These are phyloP conservation scores for Dioscorea zingiberensis DNA, from an alignment of 106 monocot species.

Conservation along the genomic window DNA sequence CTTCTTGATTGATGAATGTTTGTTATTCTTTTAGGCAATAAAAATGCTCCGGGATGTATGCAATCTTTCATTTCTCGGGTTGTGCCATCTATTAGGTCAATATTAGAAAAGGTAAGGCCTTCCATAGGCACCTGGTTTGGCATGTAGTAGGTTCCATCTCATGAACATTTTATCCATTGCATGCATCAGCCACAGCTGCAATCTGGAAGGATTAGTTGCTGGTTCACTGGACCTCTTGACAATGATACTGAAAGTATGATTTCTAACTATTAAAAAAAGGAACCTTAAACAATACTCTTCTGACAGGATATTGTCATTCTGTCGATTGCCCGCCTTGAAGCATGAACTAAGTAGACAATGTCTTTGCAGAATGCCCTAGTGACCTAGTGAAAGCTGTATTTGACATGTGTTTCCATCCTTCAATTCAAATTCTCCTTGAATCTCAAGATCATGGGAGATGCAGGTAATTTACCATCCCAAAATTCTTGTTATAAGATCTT, in stretches of 20 bases:
- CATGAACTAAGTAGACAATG: no score
- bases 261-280: slow-evolving; percentile 3
- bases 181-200: slow-evolving; percentile 63
- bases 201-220: slow-evolving; percentile 62
- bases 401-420: slow-evolving; percentile 68
- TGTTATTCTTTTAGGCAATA: slow-evolving; percentile 59
- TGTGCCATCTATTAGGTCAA: slow-evolving; percentile 61
- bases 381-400: slow-evolving; percentile 67
- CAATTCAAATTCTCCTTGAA: slow-evolving; percentile 56
- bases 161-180: background rate
- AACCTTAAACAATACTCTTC: background rate
- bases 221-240: slow-evolving; percentile 91
- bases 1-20: background rate
- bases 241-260: slow-evolving; percentile 83
- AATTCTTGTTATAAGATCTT: slow-evolving; percentile 1
- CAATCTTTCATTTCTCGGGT: slow-evolving; percentile 71
- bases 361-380: slow-evolving; percentile 59
- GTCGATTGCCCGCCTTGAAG: no score
- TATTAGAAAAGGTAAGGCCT: slow-evolving; percentile 58
- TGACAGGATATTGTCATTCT: no score
- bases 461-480: slow-evolving; percentile 41
- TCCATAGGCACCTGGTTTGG: background rate
- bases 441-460: slow-evolving; percentile 94
- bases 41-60: slow-evolving; percentile 93
- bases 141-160: background rate